Evolutionary conservation across 495 filamentous ascomycete species (phyloP).

Genomic region (Hypoxylon trugodes): DNA sequence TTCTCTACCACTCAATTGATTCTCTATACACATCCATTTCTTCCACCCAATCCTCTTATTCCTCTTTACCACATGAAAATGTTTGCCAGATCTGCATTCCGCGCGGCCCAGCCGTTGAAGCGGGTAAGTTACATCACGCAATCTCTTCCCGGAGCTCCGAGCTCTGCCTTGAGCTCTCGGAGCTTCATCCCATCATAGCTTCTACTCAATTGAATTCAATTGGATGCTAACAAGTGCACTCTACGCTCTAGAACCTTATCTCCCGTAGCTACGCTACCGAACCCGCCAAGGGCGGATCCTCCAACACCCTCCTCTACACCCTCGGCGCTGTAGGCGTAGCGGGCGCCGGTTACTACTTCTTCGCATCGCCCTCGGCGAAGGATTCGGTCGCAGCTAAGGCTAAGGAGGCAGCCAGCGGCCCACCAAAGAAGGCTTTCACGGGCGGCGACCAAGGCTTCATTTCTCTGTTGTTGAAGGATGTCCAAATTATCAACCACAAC

Average conservation of each 20-base stretch:
- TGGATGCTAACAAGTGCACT: neutral
- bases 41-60: neutral
- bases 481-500: constrained; percentile 84
- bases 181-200: constrained; percentile 4
- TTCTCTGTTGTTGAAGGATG: constrained; percentile 77
- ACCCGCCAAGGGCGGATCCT: constrained; percentile 45
- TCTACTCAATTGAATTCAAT: constrained; percentile 42
- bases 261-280: constrained; percentile 65
- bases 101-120: constrained; percentile 56
- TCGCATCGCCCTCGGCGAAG: constrained; percentile 56
- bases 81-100: constrained; percentile 56
- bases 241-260: constrained; percentile 42
- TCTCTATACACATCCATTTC: neutral
- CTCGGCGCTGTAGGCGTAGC: constrained; percentile 50
- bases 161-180: neutral
- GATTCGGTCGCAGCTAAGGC: constrained; percentile 57
- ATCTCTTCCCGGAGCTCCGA: constrained; percentile 25
- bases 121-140: constrained; percentile 47
- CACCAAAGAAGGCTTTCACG: constrained; percentile 69
- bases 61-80: constrained; percentile 44
- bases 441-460: constrained; percentile 90
- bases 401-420: constrained; percentile 51
- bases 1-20: constrained; percentile 21
- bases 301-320: constrained; percentile 56
- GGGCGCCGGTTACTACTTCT: constrained; percentile 62